A percentile compares a stretch with the other conserved stretches of the same genome.
Conservation (phyloP, 768 basidiomycete species). For the Russula abietina region DNA sequence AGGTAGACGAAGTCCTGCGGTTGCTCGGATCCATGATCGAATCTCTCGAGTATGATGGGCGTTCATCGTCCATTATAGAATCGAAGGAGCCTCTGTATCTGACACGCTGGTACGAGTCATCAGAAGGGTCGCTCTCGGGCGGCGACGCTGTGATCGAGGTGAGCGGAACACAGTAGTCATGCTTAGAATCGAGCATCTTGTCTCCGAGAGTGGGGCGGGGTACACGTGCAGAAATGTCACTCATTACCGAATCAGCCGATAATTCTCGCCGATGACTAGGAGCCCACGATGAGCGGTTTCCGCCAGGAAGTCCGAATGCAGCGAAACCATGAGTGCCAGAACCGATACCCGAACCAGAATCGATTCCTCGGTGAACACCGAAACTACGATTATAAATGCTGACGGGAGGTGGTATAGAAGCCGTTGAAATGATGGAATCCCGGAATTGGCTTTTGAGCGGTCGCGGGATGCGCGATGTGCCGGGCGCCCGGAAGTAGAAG, state of each 20-base stretch:
- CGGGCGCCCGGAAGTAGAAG: conserved; percentile 59
- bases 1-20: conserved; percentile 43
- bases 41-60: conserved; percentile 28
- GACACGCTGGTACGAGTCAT: conserved; percentile 27
- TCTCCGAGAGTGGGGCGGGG: conserved; percentile 74
- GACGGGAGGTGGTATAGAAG: conserved; percentile 59
- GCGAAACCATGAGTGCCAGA: conserved; percentile 55
- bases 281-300: conserved; percentile 54
- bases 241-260: conserved; percentile 61
- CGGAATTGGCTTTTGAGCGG: conserved; percentile 47
- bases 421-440: conserved; percentile 47
- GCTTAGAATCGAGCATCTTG: conserved; percentile 74
- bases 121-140: conserved; percentile 36
- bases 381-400: conserved; percentile 68
- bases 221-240: conserved; percentile 56
- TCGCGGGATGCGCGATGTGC: conserved; percentile 26
- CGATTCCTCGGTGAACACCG: conserved; percentile 43
- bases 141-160: conserved; percentile 64
- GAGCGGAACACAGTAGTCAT: conserved; percentile 49
- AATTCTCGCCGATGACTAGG: conserved; percentile 46
- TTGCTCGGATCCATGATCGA: conserved; percentile 50
- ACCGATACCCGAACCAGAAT: conserved; percentile 53
- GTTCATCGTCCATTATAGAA: conserved; percentile 57
- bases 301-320: conserved; percentile 43
- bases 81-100: conserved; percentile 48